A percentile compares a stretch with the other conserved stretches of the same genome.
These are phyloP conservation scores for Thermothelomyces thermophilus DNA, from an alignment of 2,329 filamentous ascomycete genomes.

Conservation along the genomic window DNA sequence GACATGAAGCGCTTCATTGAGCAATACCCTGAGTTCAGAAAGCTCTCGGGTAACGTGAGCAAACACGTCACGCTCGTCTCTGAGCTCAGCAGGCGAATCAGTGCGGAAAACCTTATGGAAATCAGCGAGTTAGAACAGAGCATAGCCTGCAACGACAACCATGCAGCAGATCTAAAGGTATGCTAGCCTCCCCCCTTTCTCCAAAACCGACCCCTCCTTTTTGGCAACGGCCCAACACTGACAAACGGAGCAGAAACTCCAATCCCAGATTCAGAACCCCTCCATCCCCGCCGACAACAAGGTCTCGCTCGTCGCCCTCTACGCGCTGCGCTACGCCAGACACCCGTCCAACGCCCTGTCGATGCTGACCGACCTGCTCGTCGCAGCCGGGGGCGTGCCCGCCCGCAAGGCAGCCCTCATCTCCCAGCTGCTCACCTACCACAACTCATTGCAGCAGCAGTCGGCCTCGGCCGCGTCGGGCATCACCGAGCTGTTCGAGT, in stretches of 20 bases:
- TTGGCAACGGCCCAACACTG: neutral
- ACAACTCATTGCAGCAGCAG: slow-evolving; percentile 75
- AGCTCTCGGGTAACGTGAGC: slow-evolving; percentile 94
- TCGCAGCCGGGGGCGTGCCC: slow-evolving; percentile 74
- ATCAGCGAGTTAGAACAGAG: slow-evolving; percentile 97
- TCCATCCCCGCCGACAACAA: slow-evolving; percentile 76
- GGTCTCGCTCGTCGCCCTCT: slow-evolving; percentile 84
- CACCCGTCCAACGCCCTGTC: slow-evolving; percentile 77
- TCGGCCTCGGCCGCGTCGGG: slow-evolving; percentile 58
- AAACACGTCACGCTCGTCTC: slow-evolving; percentile 96
- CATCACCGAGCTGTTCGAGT: slow-evolving; percentile 88
- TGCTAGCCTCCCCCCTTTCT: slow-evolving; percentile 13
- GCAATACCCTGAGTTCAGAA: slow-evolving; percentile 96
- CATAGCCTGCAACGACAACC: slow-evolving; percentile 93
- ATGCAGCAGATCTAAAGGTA: slow-evolving; percentile 84
- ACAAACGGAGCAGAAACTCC: slow-evolving; percentile 58
- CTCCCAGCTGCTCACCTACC: slow-evolving; percentile 75
- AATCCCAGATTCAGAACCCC: slow-evolving; percentile 76
- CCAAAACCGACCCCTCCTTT: too few species aligned
- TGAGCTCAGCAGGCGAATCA: slow-evolving; percentile 83
- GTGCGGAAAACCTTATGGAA: slow-evolving; percentile 81
- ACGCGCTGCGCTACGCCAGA: slow-evolving; percentile 86
- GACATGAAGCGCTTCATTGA: slow-evolving; percentile 99
- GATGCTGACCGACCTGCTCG: slow-evolving; percentile 78
- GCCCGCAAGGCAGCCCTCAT: slow-evolving; percentile 71